Conservation (phyloP, 1,284 basidiomycete genomes). For the Rhodotorula sp. region DNA sequence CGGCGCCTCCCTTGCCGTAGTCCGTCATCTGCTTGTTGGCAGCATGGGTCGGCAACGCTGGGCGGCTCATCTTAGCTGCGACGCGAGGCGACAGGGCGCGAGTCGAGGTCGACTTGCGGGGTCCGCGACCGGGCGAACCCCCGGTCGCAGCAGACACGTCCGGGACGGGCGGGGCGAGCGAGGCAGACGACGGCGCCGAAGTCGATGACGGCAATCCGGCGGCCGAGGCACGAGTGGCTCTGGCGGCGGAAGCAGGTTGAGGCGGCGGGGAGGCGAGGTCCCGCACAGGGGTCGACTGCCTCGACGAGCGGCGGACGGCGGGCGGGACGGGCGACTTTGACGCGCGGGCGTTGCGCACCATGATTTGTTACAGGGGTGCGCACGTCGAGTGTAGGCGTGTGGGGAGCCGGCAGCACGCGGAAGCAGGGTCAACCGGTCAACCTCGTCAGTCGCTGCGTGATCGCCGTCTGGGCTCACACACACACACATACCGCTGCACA, state of each 20-base stretch:
- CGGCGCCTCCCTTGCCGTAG: conserved; percentile 10
- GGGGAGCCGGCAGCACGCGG: neutral
- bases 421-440: neutral
- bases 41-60: conserved; percentile 28
- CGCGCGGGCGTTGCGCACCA: neutral
- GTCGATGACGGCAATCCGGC: conserved; percentile 4
- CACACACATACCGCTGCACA: too few relatives aligned
- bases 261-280: conserved; percentile 26
- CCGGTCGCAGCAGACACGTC: too few relatives aligned
- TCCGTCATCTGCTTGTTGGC: conserved; percentile 36
- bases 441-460: neutral
- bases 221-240: conserved; percentile 22
- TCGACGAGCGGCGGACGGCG: conserved; percentile 27
- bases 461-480: too few relatives aligned
- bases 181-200: conserved; percentile 20
- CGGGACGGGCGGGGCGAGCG: conserved; percentile 14
- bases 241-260: neutral
- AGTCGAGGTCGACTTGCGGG: conserved; percentile 17
- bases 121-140: neutral
- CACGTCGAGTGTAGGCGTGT: neutral
- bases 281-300: conserved; percentile 30
- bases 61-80: conserved; percentile 14
- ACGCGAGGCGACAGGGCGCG: conserved; percentile 27
- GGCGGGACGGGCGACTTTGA: conserved; percentile 19
- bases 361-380: neutral